Evolutionary conservation across 2,329 filamentous ascomycete species (phyloP), one percentile per base, ranked within the genome.

Genomic region (Colletotrichum sp.): DNA sequence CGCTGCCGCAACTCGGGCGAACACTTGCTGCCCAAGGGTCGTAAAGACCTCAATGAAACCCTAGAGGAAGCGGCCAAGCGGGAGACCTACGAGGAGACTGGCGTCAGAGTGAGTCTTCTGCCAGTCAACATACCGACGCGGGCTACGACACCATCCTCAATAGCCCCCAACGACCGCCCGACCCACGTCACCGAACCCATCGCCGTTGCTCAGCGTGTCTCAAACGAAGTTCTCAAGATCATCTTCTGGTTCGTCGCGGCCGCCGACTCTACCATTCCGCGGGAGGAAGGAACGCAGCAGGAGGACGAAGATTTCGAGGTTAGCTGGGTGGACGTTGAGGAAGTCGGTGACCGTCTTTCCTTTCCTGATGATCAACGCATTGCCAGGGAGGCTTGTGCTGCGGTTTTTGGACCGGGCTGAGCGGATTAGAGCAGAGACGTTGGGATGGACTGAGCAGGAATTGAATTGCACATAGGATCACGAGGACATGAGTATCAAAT

Each of bases 61-160:
- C 70, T 78, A 15, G 62, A 68, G 16, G 36, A 67, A 6, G 65
- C 79, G 16, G 78, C 78, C 9, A 44, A 62, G 36, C 71, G 79
- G 32, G 78, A 79, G 69, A 78, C 77, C 6, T 75, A 71, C 30
- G 78, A 80, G 67, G 78, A 78, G 76, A 69, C 76, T 1, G 77
- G 78, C 13, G 32, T 76, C 10, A 59, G 28, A 30, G 69, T 36
- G 9, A 3, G 13, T 2, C 28, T 62, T 6, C 16, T 32, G 8
- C 26, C 59, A 8, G 28, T 34, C 28, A 32, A 62, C 1, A 24
- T 62, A 3, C 2, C 26, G 0, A 24, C 59, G 18, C 28, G 12
- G 2, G 59, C 59, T 1, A 62, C 59, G 0, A 60, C 16, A 32
- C 26, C 57, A 32, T 32, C 57, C 26, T 32, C 57, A 30, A 12